Evolutionary conservation across 805 yeast species (phyloP).

Genomic region (Brettanomyces bruxellensis): DNA sequence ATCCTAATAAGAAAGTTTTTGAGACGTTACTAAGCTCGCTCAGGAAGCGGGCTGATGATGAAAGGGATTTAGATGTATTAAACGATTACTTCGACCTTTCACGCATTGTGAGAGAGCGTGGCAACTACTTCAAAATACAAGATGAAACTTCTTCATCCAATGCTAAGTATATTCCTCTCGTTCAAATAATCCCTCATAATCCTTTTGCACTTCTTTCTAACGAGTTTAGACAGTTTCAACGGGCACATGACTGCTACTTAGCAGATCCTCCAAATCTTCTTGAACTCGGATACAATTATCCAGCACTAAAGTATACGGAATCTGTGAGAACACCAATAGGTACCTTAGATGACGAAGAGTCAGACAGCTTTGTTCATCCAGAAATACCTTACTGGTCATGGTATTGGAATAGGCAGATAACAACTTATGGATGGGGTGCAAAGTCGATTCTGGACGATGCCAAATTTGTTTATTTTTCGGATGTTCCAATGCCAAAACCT

Average conservation of each 20-base stretch:
- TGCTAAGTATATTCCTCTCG: slow-evolving; percentile 14
- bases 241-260: slow-evolving; percentile 30
- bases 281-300: slow-evolving; percentile 5
- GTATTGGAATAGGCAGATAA: slow-evolving; percentile 1
- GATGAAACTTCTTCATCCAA: not conserved
- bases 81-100: slow-evolving; percentile 27
- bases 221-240: slow-evolving; percentile 29
- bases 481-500: slow-evolving; percentile 59
- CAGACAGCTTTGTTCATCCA: not conserved
- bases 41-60: slow-evolving; percentile 21
- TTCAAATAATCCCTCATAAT: slow-evolving; percentile 40
- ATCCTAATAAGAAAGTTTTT: slow-evolving; percentile 29
- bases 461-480: slow-evolving; percentile 52
- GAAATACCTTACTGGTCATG: slow-evolving; percentile 3
- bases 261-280: slow-evolving; percentile 37
- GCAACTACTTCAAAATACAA: slow-evolving; percentile 4
- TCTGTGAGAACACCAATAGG: slow-evolving; percentile 2
- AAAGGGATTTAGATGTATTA: slow-evolving; percentile 47
- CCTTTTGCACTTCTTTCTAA: slow-evolving; percentile 44
- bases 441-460: slow-evolving; percentile 20
- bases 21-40: slow-evolving; percentile 17
- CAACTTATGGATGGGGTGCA: slow-evolving; percentile 28
- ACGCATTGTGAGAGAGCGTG: slow-evolving; percentile 7
- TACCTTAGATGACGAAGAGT: slow-evolving; percentile 1
- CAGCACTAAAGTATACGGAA: slow-evolving; percentile 7